These are phyloP conservation scores for Podospora fimiseda DNA, from an alignment of 495 filamentous ascomycete genomes.

Conservation along the genomic window DNA sequence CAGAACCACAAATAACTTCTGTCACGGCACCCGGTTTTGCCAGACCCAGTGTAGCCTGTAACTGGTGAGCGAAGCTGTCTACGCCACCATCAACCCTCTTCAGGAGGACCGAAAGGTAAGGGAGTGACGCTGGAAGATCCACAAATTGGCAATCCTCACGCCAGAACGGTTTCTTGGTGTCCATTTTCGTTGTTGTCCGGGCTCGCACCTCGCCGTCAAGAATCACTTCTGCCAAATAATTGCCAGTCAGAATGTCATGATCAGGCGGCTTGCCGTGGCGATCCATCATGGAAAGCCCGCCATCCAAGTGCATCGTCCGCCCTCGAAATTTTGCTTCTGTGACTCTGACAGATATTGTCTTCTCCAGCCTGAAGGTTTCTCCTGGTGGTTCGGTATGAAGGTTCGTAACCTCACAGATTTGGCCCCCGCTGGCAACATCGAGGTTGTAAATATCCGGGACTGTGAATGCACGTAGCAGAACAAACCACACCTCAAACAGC, in stretches of 20 bases:
- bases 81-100: constrained; percentile 56
- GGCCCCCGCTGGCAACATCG: constrained; percentile 29
- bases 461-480: constrained; percentile 84
- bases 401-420: constrained; percentile 36
- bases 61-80: constrained; percentile 37
- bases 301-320: constrained; percentile 23
- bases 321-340: constrained; percentile 53
- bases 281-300: constrained; percentile 18
- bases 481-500: constrained; percentile 95
- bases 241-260: constrained; percentile 36
- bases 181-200: constrained; percentile 73
- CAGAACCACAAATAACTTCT: constrained; percentile 56
- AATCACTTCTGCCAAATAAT: constrained; percentile 87
- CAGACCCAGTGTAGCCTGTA: constrained; percentile 38
- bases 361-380: constrained; percentile 54
- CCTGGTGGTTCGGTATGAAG: constrained; percentile 32
- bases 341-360: constrained; percentile 48
- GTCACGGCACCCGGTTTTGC: constrained; percentile 30
- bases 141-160: constrained; percentile 82
- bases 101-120: constrained; percentile 72
- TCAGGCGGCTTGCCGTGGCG: constrained; percentile 28
- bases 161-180: constrained; percentile 87
- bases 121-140: constrained; percentile 75
- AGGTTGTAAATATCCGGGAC: constrained; percentile 84
- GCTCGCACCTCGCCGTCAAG: constrained; percentile 85